Base-by-base conservation (phyloP, 441 rosid species). In the Populus tomentosa region DNA sequence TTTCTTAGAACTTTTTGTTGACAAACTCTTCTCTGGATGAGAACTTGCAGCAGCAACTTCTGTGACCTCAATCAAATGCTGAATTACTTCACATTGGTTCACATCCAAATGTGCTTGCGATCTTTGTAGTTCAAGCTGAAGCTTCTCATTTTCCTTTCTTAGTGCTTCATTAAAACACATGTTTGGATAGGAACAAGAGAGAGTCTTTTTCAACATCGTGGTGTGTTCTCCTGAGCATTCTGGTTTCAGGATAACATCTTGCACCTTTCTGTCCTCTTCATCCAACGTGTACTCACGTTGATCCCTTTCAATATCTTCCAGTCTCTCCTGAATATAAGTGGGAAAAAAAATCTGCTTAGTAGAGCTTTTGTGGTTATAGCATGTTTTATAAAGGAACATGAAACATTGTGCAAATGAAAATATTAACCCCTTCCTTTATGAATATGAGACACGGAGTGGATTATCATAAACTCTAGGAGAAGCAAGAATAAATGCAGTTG, bases 231-330 rank as follows among this genome's bases (percentile, higher is more conserved):
- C 83, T 7, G 90, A 82, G 10, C 94, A 88, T 36, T 91, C 98
- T 24, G 91, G 91, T 71, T 88, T 89, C 85, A 95, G 30, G 56
- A 95, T 91, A 68, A 91, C 86, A 84, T 86, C 88, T 79, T 95
- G 99, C 82, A 93, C 88, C 82, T 84, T 88, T 81, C 87, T 89
- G 74, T 95, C 98, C 82, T 93, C 99, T 72, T 91, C 95, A 69
- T 95, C 99, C 40, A 95, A 80, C n/a, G 94, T 95, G 79, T 93
- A 95, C 82, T 93, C 98, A 10, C 86, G 77, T 69, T 93, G 96
- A 92, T 95, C 97, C 84, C 71, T 83, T 85, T 91, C 97, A 71
- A 95, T 93, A 81, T 77, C 82, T 81, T 93, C 94, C 13, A 95
- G 70, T 78, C 99, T 88, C 89, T 95, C 98, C 98, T 93, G 86